A percentile compares a stretch with the other conserved stretches of the same genome.
Conservation (phyloP, 495 filamentous ascomycete species). For the Penicillium parvum region DNA sequence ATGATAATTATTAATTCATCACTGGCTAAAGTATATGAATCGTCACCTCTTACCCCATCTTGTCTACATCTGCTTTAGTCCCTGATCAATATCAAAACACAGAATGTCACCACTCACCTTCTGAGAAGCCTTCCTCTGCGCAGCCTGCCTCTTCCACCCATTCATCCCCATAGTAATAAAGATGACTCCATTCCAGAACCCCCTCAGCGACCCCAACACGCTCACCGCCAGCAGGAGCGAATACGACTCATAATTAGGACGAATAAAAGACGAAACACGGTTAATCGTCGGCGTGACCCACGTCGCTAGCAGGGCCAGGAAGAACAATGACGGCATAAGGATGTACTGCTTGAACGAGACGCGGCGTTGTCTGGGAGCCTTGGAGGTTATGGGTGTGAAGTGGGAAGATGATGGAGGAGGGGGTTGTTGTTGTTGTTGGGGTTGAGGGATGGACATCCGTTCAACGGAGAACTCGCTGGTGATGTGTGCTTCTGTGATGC, state of each 20-base stretch:
- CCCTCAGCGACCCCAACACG: conserved; percentile 37
- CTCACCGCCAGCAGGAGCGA: conserved; percentile 38
- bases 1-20: too few species aligned
- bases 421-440: neutral
- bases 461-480: conserved; percentile 9
- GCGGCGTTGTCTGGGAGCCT: conserved; percentile 19
- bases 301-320: conserved; percentile 38
- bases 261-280: conserved; percentile 35
- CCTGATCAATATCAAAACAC: too few species aligned
- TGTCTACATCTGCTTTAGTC: too few species aligned
- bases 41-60: too few species aligned
- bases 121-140: too few species aligned
- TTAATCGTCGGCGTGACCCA: conserved; percentile 44
- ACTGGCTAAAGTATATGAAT: too few species aligned
- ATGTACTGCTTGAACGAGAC: conserved; percentile 45
- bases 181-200: conserved; percentile 48
- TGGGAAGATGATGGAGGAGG: too few species aligned
- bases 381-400: too few species aligned
- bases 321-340: conserved; percentile 47
- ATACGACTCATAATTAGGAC: conserved; percentile 27
- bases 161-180: conserved; percentile 40
- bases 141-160: conserved; percentile 25
- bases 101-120: too few species aligned
- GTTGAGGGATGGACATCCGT: neutral
- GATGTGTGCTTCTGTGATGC: conserved; percentile 6